Conservation (phyloP, 345 rosid genomes). For the Syzygium grande region DNA sequence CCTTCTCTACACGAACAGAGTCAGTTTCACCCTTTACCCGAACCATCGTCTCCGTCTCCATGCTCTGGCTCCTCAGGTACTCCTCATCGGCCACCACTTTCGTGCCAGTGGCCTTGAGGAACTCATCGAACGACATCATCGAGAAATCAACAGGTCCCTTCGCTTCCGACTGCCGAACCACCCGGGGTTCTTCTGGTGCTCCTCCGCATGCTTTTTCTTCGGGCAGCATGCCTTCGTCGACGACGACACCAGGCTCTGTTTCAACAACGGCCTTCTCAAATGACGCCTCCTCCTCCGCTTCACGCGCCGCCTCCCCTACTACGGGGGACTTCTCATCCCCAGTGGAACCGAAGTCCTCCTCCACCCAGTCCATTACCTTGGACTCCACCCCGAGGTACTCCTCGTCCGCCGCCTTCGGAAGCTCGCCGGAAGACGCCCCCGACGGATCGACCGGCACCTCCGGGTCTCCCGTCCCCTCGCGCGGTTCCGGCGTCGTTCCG, state of each 20-base stretch:
- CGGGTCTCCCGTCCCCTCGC: background rate
- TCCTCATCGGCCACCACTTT: constrained; percentile 9
- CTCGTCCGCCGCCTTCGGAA: background rate
- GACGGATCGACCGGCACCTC: background rate
- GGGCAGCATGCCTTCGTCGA: background rate
- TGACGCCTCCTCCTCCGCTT: background rate
- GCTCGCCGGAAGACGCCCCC: background rate
- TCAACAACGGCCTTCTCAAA: background rate
- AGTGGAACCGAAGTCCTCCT: background rate
- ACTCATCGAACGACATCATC: constrained; percentile 13
- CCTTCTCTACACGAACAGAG: background rate
- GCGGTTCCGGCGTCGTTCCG: background rate
- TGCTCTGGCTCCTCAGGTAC: background rate
- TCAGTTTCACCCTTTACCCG: background rate
- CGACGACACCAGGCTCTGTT: background rate
- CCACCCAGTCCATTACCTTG: background rate
- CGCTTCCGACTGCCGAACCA: background rate
- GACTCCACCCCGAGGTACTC: background rate
- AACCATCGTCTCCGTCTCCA: background rate
- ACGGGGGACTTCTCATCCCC: rapidly evolving
- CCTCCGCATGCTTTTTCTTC: background rate
- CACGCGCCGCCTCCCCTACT: background rate
- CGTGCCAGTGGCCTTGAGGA: constrained; percentile 2
- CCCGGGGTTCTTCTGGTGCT: background rate
- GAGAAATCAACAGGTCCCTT: background rate